Evolutionary conservation across 768 basidiomycete species (phyloP).

Genomic region (Hygrophorus pudorinus): DNA sequence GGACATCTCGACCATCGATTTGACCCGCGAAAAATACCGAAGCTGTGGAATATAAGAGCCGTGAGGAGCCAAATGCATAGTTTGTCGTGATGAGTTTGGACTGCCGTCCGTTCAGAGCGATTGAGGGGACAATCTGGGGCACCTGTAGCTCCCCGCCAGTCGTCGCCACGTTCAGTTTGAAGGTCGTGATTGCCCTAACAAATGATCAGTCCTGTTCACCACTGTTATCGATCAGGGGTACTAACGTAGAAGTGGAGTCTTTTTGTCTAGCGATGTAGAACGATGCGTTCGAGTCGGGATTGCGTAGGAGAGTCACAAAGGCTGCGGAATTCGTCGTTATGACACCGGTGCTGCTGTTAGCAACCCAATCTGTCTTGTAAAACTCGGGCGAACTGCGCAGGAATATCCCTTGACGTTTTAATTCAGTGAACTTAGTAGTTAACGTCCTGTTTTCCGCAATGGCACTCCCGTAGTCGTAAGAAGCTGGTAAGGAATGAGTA

Average conservation of each 20-base stretch:
- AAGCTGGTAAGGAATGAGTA: slow-evolving; percentile 18
- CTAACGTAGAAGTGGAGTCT: slow-evolving; percentile 59
- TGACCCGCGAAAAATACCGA: slow-evolving; percentile 57
- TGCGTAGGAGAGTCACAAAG: slow-evolving; percentile 54
- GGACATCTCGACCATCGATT: slow-evolving; percentile 51
- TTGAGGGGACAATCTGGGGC: slow-evolving; percentile 40
- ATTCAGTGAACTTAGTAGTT: slow-evolving; percentile 60
- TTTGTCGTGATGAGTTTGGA: slow-evolving; percentile 67
- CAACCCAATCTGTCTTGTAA: slow-evolving; percentile 69
- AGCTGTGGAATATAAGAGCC: slow-evolving; percentile 61
- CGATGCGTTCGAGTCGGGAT: slow-evolving; percentile 53
- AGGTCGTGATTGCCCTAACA: slow-evolving; percentile 37
- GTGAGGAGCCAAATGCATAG: slow-evolving; percentile 59
- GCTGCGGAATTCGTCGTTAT: slow-evolving; percentile 33
- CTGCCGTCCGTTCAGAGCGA: slow-evolving; percentile 60
- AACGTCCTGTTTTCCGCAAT: slow-evolving; percentile 60
- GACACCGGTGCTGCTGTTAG: slow-evolving; percentile 43
- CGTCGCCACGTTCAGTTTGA: slow-evolving; percentile 53
- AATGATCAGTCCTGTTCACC: not conserved
- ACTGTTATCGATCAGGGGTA: not conserved
- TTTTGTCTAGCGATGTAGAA: slow-evolving; percentile 67
- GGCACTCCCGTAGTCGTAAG: slow-evolving; percentile 75
- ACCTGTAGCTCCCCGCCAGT: slow-evolving; percentile 41
- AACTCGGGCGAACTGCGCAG: slow-evolving; percentile 71
- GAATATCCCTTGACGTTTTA: slow-evolving; percentile 73